Percentiles rank a stretch among this genome's conserved stretches.
These are phyloP conservation scores for Orbilia ellipsospora DNA, from an alignment of 2,329 filamentous ascomycete species.

Conservation along the genomic window DNA sequence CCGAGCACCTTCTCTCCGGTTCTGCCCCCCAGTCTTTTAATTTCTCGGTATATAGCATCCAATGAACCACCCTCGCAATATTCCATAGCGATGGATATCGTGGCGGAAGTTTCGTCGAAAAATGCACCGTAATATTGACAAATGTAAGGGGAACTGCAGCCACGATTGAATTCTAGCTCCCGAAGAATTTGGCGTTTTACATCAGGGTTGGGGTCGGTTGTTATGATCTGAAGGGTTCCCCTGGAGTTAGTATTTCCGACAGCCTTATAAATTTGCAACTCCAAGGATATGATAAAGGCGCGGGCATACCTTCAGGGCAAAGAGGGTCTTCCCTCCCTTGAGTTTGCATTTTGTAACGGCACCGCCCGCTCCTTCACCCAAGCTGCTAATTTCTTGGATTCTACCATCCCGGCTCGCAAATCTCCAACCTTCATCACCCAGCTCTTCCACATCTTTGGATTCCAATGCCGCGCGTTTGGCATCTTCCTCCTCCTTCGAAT, in stretches of 20 bases:
- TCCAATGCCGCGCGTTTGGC: conserved; percentile 56
- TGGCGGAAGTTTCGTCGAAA: conserved; percentile 92
- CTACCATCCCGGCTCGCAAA: conserved; percentile 89
- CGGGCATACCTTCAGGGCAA: conserved; percentile 84
- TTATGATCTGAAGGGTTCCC: conserved; percentile 78
- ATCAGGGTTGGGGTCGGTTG: conserved; percentile 95
- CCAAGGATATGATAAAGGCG: no score
- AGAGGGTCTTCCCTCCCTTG: conserved; percentile 90
- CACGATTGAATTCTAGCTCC: conserved; percentile 97
- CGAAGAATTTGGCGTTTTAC: conserved; percentile 98
- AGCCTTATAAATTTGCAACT: no score
- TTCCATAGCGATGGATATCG: conserved; percentile 98
- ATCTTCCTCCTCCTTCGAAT: conserved; percentile 54
- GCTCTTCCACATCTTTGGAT: conserved; percentile 87
- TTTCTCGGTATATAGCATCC: conserved; percentile 96
- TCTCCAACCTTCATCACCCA: conserved; percentile 95
- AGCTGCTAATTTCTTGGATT: conserved; percentile 85
- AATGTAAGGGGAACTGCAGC: conserved; percentile 94
- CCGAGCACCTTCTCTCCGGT: conserved; percentile 97
- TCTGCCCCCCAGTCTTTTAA: conserved; percentile 91
- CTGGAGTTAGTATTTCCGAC: not conserved
- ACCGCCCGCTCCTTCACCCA: conserved; percentile 94
- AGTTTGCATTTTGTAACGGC: conserved; percentile 92
- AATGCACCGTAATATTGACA: conserved; percentile 98
- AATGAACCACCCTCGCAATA: conserved; percentile 97